Base-by-base conservation (phyloP, 1,284 basidiomycete genomes). In the Anthracocystis walkeri region DNA sequence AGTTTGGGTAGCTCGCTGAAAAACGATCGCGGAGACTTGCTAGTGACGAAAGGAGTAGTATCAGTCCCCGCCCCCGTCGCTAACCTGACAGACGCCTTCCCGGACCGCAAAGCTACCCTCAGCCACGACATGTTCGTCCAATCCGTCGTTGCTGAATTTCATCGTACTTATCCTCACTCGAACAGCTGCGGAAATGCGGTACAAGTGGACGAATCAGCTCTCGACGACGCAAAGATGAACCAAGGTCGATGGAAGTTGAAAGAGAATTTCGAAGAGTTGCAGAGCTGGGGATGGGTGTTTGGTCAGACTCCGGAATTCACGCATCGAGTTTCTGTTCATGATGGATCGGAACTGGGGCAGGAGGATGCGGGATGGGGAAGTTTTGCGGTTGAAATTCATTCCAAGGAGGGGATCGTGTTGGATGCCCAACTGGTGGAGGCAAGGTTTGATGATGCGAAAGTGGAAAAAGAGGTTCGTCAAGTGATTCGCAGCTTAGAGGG, bases 291-390 rank as follows among this genome's bases (percentile, higher is more conserved):
- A 25, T 99, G 95, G 95, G 88, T 90, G 31, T 97, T 90, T 81
- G 96, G 95, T 0, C 93, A 97, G 83, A 97, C 95, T 0, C 96
- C 96, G 57, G 93, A 96, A 83, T 98, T 99, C 84, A 92, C 85
- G 0, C 87, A 88, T 67, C 42, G 53, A 1, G 61, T 82, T 7
- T 46, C 51, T 18, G 16, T 70, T 29, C 52, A 60, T 12, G 54
- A 68, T 23, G 54, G 50, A 20, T 35, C 38, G 23, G 58, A 68
- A 41, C 50, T 68, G 11, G 68, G 61, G 23, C 16, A 35, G 12
- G 10, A 38, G 1, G 16, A 51, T 7, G 12, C 16, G 23, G 61
- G 57, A 8, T 58, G 61, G 55, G 73, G 63, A 5, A 31, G 60
- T 4, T 76, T 79, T 23, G 52, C 62, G 29, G 52, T 79, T 40